Evolutionary conservation across 176 grass and related monocot genomes (phyloP).

Genomic region (Aegilops bicornis): DNA sequence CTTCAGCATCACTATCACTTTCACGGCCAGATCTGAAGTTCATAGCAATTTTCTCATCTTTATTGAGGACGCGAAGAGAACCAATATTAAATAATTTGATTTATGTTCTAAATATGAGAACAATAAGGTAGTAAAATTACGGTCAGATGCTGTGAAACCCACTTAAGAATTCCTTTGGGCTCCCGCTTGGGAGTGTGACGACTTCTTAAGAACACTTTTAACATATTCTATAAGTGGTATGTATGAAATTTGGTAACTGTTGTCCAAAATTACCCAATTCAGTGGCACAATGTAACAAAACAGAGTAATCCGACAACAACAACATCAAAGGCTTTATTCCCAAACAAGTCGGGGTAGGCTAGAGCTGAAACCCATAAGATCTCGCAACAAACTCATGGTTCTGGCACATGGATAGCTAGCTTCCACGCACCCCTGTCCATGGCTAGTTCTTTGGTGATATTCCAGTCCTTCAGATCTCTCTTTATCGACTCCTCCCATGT

Average conservation of each 20-base stretch:
- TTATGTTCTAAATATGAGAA: not conserved
- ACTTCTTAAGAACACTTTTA: not conserved
- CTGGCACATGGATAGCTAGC: no score
- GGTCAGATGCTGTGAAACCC: not conserved
- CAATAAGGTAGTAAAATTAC: not conserved
- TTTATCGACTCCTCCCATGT: no score
- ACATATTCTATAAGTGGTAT: not conserved
- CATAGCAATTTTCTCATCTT: slow-evolving; percentile 27
- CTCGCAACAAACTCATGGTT: no score
- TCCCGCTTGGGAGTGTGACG: not conserved
- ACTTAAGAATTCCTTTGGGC: not conserved
- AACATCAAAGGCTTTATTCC: no score
- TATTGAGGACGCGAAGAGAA: slow-evolving; percentile 1
- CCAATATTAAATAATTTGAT: slow-evolving; percentile 5
- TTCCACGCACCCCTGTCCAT: no score
- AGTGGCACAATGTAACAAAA: not conserved
- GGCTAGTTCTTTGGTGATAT: no score
- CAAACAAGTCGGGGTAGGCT: no score
- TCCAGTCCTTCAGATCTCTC: no score
- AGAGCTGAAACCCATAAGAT: no score
- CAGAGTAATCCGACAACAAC: not conserved
- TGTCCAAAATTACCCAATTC: not conserved
- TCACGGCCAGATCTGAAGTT: slow-evolving; percentile 81
- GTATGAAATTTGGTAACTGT: slow-evolving; percentile 19
- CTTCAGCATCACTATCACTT: slow-evolving; percentile 98